Base-by-base conservation (phyloP, 306 rosid genomes). In the Medicago ruthenica region DNA sequence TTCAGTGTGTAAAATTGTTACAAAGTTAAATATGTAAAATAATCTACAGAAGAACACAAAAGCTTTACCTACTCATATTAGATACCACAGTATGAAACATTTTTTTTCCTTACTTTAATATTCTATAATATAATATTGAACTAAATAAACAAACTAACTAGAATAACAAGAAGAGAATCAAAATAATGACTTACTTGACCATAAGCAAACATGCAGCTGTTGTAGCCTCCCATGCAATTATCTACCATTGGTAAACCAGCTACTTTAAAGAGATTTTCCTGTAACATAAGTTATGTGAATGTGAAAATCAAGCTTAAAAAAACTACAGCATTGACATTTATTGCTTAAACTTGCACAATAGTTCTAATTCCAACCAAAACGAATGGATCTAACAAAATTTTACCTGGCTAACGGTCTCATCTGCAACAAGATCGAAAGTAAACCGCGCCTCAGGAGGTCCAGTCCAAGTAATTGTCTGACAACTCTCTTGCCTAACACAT, bases 201-300 rank as follows among this genome's bases (percentile, higher is more conserved):
- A 88, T 95, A 95, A 61, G 98, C 99, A 86, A 95, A 95, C 99
- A 95, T 95, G 86, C 99, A 95, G 81, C 98, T 92, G 80, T 95
- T 95, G 86, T 95, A 92, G 73, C 99, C 99, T 63, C 83, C 95
- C 88, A 95, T 85, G 80, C 99, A 95, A 74, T 95, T 95, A 78
- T 95, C 99, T 66, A 95, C 90, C 98, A 95, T 95, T 11, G 97
- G 97, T 75, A 95, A 71, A 76, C 99, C 99, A 55, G 99, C 99
- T 60, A 85, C 93, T 84, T 92, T 92, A 75, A 95, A 95, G 66
- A 95, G 87, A 2, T 88, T 88, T 86, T 95, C 99, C 99, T 95
- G 97, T 64, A 66, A 68, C 59, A 81, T 68, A 14, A 31, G 58
- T 47, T 13, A 55, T 18, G 61, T 10, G 7, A 58, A 74, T 53